These are phyloP conservation scores for Tothia fuscella DNA, from an alignment of 2,329 filamentous ascomycete species.

Conservation along the genomic window DNA sequence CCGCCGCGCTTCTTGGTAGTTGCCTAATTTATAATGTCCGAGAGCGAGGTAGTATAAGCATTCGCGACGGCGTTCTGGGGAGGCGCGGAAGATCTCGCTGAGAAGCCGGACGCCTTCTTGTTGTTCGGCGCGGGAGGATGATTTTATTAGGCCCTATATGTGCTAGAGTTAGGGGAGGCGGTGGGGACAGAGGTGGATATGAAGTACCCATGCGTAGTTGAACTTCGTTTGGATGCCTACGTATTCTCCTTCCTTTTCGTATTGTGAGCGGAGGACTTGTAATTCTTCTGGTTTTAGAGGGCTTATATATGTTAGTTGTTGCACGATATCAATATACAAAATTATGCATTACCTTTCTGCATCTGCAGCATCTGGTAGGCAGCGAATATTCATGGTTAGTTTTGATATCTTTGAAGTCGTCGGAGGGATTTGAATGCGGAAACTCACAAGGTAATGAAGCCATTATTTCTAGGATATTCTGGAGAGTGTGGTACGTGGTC, in stretches of 20 bases:
- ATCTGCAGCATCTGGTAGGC: conserved; percentile 74
- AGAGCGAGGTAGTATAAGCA: conserved; percentile 97
- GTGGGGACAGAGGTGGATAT: neutral
- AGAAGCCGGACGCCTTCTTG: conserved; percentile 89
- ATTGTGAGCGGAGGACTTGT: conserved; percentile 82
- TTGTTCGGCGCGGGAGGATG: conserved; percentile 69
- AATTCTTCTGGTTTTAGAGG: conserved; percentile 87
- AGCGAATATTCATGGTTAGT: conserved; percentile 16
- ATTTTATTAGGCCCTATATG: conserved; percentile 83
- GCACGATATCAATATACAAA: conserved; percentile 5
- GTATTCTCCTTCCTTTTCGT: conserved; percentile 94
- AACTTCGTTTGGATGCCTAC: conserved; percentile 97
- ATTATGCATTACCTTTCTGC: conserved; percentile 62
- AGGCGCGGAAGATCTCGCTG: conserved; percentile 89
- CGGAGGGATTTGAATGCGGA: neutral
- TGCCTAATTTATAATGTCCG: conserved; percentile 95
- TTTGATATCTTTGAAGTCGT: neutral
- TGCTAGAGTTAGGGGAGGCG: neutral
- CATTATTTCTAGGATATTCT: conserved; percentile 9
- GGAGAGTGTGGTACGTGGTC: too few species aligned
- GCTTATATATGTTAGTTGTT: conserved; percentile 34
- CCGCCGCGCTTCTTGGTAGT: conserved; percentile 85
- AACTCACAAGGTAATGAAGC: conserved; percentile 12
- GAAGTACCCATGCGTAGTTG: conserved; percentile 92
- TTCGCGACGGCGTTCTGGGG: conserved; percentile 86